Percentiles rank a stretch among this genome's conserved stretches.
phyloP scores from a whole-genome alignment of 2,329 filamentous ascomycete genomes.

The Metarhizium anisopliae region DNA sequence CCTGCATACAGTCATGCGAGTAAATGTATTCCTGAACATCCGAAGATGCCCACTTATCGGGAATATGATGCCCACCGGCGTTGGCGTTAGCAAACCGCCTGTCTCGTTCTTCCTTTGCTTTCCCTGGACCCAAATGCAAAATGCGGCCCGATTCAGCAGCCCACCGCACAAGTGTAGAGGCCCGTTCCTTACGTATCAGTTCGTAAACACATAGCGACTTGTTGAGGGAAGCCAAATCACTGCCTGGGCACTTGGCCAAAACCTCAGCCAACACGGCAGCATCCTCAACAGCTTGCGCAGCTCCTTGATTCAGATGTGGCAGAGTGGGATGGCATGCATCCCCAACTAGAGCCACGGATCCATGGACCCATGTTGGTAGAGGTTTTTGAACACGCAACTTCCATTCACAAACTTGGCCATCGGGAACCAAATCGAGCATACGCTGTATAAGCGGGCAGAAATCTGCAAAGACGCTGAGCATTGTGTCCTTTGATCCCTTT shows the following conservation, averaged over 20 bases:
- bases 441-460: slow-evolving; percentile 51
- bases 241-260: slow-evolving; percentile 30
- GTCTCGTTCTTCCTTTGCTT: slow-evolving; percentile 48
- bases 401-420: slow-evolving; percentile 58
- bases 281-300: slow-evolving; percentile 59
- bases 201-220: slow-evolving; percentile 47
- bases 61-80: slow-evolving; percentile 36
- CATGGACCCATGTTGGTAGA: slow-evolving; percentile 49
- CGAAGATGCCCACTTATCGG: slow-evolving; percentile 62
- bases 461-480: slow-evolving; percentile 52
- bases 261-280: slow-evolving; percentile 50
- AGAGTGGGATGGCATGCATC: slow-evolving; percentile 60
- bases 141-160: slow-evolving; percentile 41
- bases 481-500: slow-evolving; percentile 48
- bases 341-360: slow-evolving; percentile 47
- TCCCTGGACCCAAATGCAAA: slow-evolving; percentile 46
- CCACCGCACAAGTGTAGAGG: slow-evolving; percentile 42
- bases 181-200: slow-evolving; percentile 45
- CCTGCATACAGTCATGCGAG: slow-evolving; percentile 48
- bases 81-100: slow-evolving; percentile 42
- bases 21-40: slow-evolving; percentile 60
- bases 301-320: slow-evolving; percentile 57
- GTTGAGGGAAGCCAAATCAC: slow-evolving; percentile 29
- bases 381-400: slow-evolving; percentile 49
- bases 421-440: slow-evolving; percentile 51